Evolutionary conservation across 2,329 filamentous ascomycete species (phyloP), one percentile per base, ranked within the genome.

Genomic region (Aspergillus sp.): DNA sequence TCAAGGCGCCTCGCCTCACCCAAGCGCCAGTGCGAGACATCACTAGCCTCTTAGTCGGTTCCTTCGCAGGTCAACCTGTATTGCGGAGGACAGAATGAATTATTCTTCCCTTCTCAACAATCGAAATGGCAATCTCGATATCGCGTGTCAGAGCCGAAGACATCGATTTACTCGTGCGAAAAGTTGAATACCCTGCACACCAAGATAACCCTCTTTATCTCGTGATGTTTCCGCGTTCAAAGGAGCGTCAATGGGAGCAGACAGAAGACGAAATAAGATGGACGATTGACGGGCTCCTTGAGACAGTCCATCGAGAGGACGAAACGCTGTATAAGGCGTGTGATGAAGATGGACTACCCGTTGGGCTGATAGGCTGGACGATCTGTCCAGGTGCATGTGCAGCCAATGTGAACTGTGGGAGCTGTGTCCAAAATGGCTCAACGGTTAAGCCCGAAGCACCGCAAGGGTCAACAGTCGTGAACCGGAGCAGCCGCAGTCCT

Each of bases 321-420:
- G 47, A 50, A 34, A 11, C 25, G 20, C 40, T 50, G 47, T 50
- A 50, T 40, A 50, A 50, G 47, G 47, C 47, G 47, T 44, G 47
- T 44, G 47, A 40, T 43, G 47, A 44, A 31, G 47, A 49, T 36
- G 47, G 47, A 23, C 43, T 17, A 36, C 47, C 47, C 32, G 40
- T 50, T 6, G 47, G 47, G 23, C 25, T 50, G 23, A 50, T 50
- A 50, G 47, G 47, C 23, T 50, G 38, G 40, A 45, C 16, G 42
- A 44, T 31, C 4, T 43, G 38, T 23, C 38, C 40, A 50, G 40
- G 40, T 7, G 17, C 25, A 13, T 36, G 13, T 23, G 17, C 23
- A 49, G 43, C 2, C n/a, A 25, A 25, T 5, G 21, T 36, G 47
- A 49, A 25, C 19, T 41, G 29, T 13, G 29, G 13, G 29, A 13